Evolutionary conservation across 1,139 yeast species (phyloP), one percentile per base, ranked within the genome.

Genomic region (Pichia sp.): DNA sequence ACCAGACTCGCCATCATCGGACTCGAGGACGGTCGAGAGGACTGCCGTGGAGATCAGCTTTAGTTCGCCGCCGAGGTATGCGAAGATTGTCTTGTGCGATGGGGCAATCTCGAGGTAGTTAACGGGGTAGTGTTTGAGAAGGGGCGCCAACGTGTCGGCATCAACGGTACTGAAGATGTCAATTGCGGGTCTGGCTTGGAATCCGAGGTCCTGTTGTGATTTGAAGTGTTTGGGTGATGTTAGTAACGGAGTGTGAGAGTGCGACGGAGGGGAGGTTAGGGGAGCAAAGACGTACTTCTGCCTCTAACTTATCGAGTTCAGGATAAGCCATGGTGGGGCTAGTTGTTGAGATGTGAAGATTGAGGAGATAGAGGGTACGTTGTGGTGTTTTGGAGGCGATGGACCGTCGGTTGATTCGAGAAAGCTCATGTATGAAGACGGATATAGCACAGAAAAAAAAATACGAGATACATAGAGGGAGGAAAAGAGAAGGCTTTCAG

Each of bases 141-240:
- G 6, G 3, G 41, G 44, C 10, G 18, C 42, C 12, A 49, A 40
- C 9, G 34, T 10, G n/a, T 45, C 44, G 13, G 46, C 26, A 10
- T 55, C 53, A 2, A 41, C 31, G 4, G 45, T 22, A 5, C 51
- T 28, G 39, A 61, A 62, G n/a, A 64, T 42, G 41, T 61, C 60
- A 18, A 63, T 44, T 4, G 62, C 51, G 12, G 55, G 50, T 41
- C 54, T 59, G 10, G 57, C 56, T 53, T 63, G 67, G 47, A 63
- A 64, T 1, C 68, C 68, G 47, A 64, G 57, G 26, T 62, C 60
- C 61, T 61, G 22, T 12, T 6, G 30, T 37, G 6, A 16, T 28
- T 21, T 10, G 31, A 31, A 34, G 9, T n/a, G n/a, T n/a, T n/a
- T n/a, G n/a, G n/a, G n/a, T n/a, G n/a, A n/a, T n/a, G n/a, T n/a